Evolutionary conservation across 1,139 yeast genomes (phyloP), one percentile per base, ranked within the genome.

Genomic region (Saccharomycopsis phalli): DNA sequence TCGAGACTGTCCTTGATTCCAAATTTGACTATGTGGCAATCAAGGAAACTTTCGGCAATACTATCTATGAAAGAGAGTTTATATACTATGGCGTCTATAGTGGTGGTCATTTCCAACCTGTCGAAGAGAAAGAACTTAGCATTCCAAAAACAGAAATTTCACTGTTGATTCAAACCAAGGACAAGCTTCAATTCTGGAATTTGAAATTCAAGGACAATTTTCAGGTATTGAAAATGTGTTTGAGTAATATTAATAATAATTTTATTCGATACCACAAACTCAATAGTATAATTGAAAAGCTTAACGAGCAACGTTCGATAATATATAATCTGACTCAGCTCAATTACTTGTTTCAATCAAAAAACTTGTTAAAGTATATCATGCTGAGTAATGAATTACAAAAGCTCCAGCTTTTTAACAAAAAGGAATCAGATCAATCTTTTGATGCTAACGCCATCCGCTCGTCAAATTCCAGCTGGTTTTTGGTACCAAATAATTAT

Each of bases 41-140:
- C 21, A 18, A 30, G 10, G 18, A 31, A 17, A 29, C 43, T 5
- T 36, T 45, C 18, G 46, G 46, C 11, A 36, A 40, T 21, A 37
- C 48, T 5, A 34, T 42, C 4, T 45, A 45, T 35, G 46, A 42
- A 18, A 23, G 44, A 10, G 48, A 45, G 31, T 45, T 43, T 20
- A 36, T 37, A 8, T 45, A 36, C 36, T 45, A 40, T 35, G 40
- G 39, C 4, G 28, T 35, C 19, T 20, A 34, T 18, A 23, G 3
- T 7, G 21, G 13, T 6, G 27, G 26, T 14, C 17, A 10, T 10
- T 28, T 38, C 29, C 19, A 5, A 4, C 18, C 8, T 13, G 11
- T n/a, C 10, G 28, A 19, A 2, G 11, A 20, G 16, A n/a, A n/a
- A n/a, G n/a, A n/a, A n/a, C n/a, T n/a, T n/a, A 6, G 14, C 5